Evolutionary conservation across 23 red algal genomes (phyloP).

Genomic region (Chondrus crispus): DNA sequence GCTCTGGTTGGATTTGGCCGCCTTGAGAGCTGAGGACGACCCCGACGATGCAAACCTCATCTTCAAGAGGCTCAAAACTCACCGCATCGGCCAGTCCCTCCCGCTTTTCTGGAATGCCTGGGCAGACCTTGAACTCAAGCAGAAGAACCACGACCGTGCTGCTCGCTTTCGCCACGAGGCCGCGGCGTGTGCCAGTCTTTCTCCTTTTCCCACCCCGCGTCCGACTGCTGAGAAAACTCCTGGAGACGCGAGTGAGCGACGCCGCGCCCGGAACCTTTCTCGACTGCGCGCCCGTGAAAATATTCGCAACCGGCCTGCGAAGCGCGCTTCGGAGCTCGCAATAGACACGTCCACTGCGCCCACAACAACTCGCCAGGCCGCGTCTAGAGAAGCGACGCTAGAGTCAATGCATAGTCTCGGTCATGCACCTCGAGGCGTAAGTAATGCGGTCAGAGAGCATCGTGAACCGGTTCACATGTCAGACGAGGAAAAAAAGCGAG

Average conservation of each 20-base stretch:
- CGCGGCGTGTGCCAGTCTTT: not conserved
- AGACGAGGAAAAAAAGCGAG: no score
- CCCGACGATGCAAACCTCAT: slow-evolving; percentile 56
- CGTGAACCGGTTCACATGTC: no score
- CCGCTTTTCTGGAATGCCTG: slow-evolving; percentile 72
- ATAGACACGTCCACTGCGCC: not conserved
- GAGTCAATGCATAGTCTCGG: no score
- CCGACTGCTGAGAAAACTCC: not conserved
- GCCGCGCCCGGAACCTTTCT: no score
- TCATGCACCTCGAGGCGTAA: no score
- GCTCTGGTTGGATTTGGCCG: slow-evolving; percentile 81
- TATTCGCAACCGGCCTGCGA: not conserved
- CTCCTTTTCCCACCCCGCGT: not conserved
- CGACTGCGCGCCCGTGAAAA: no score
- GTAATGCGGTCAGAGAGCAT: no score
- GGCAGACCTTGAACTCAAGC: slow-evolving; percentile 66
- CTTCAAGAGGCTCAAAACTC: slow-evolving; percentile 77
- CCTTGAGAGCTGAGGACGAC: slow-evolving; percentile 52
- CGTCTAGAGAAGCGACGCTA: no score
- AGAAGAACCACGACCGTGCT: slow-evolving; percentile 60
- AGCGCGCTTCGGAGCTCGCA: not conserved
- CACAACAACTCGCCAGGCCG: not conserved
- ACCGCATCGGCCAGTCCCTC: slow-evolving; percentile 79
- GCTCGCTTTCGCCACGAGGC: slow-evolving; percentile 79
- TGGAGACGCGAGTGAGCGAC: no score